Evolutionary conservation across 495 filamentous ascomycete genomes (phyloP).

Genomic region (Xeromyces bisporus): DNA sequence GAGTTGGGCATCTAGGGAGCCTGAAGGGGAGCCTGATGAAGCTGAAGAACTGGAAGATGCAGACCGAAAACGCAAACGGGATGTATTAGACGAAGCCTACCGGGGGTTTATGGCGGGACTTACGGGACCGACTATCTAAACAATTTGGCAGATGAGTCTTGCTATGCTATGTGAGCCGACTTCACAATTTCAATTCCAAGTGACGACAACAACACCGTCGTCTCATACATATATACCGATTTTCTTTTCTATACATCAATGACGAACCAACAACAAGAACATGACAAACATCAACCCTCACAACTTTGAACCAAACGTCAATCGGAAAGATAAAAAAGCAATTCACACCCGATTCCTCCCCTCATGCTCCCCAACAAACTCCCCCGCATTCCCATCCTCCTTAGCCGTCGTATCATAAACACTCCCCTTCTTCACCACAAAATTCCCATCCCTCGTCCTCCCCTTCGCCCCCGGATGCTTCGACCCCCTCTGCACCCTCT

Average conservation of each 20-base stretch:
- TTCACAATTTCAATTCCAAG: too few relatives aligned
- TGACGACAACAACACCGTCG: too few relatives aligned
- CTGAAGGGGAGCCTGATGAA: conserved; percentile 35
- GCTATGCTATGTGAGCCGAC: too few relatives aligned
- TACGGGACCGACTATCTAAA: neutral
- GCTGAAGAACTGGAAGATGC: conserved; percentile 21
- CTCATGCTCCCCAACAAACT: conserved; percentile 12
- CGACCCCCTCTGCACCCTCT: conserved; percentile 21
- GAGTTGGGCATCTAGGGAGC: conserved; percentile 36
- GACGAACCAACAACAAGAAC: too few relatives aligned
- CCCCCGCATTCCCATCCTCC: conserved; percentile 10
- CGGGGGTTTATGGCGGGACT: conserved; percentile 14
- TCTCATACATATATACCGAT: too few relatives aligned
- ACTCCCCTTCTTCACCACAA: conserved; percentile 21
- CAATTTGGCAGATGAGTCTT: too few relatives aligned
- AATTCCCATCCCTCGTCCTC: conserved; percentile 25
- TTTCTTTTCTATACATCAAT: too few relatives aligned
- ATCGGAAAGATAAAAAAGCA: neutral
- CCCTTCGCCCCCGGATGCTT: conserved; percentile 16
- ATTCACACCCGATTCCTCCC: neutral
- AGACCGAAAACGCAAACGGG: conserved; percentile 33
- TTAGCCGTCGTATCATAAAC: conserved; percentile 23
- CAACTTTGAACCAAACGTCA: too few relatives aligned
- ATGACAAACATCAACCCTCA: too few relatives aligned
- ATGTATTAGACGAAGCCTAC: conserved; percentile 32